Percentiles rank a stretch among this genome's conserved stretches.
Conservation (phyloP, 352 stramenopile genomes). For the Phytophthora lateralis region DNA sequence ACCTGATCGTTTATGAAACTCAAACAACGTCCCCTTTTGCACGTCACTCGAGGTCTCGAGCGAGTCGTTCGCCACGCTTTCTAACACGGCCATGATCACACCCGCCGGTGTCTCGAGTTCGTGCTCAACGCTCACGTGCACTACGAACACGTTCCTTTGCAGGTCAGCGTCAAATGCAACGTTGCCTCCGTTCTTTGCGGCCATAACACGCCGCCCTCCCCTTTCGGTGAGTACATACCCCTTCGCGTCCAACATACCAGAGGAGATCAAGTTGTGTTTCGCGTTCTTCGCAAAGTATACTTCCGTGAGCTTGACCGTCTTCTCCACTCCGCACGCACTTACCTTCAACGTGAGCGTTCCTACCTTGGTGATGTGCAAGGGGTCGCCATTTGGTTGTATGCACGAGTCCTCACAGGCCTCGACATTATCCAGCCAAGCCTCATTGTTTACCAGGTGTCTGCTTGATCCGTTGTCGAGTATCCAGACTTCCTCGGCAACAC, state of each 20-base stretch:
- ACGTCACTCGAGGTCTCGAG: constrained; percentile 8
- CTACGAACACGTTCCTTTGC: background rate
- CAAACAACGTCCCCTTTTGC: background rate
- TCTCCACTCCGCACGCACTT: background rate
- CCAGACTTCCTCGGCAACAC: background rate
- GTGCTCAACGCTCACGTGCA: background rate
- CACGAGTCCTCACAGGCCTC: background rate
- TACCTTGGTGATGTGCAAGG: background rate
- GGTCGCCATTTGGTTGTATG: background rate
- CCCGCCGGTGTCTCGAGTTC: background rate
- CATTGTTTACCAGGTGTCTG: background rate
- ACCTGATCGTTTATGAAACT: background rate
- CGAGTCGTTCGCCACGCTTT: background rate
- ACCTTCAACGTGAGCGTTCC: background rate
- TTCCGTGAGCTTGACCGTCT: background rate
- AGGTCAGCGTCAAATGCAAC: background rate
- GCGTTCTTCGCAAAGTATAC: background rate
- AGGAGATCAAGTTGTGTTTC: constrained; percentile 5
- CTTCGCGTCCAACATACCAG: background rate
- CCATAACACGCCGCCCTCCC: background rate
- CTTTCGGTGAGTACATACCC: background rate
- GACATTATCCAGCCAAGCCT: background rate
- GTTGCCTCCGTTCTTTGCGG: background rate
- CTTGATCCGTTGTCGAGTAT: background rate
- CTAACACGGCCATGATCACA: background rate